Evolutionary conservation across 2,329 filamentous ascomycete genomes (phyloP).

Genomic region (Penicillium sp.): DNA sequence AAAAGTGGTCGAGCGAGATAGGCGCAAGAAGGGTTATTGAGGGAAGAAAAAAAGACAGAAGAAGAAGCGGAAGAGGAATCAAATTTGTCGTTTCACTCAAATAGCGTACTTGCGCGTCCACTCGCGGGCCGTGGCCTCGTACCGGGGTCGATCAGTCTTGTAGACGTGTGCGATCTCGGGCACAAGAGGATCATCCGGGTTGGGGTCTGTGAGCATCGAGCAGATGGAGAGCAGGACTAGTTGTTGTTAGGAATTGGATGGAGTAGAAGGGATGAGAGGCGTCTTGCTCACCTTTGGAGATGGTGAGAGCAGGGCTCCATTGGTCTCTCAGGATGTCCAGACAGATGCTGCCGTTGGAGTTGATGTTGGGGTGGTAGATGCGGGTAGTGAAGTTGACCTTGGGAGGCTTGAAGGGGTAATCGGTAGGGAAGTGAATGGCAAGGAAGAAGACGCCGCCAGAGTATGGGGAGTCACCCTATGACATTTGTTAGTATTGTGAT

Average conservation of each 20-base stretch:
- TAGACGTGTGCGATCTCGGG: conserved; percentile 99
- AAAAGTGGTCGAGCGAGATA: conserved; percentile 8
- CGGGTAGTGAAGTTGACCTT: conserved; percentile 99
- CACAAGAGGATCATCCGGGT: conserved; percentile 97
- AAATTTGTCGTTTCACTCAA: conserved; percentile 47
- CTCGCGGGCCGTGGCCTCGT: conserved; percentile 93
- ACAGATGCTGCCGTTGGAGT: conserved; percentile 99
- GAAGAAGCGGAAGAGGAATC: conserved; percentile 27
- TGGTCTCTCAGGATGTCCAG: conserved; percentile 97
- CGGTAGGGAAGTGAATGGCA: conserved; percentile 97
- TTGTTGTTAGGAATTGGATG: conserved; percentile 10
- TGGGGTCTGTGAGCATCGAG: conserved; percentile 99
- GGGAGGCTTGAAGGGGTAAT: conserved; percentile 99
- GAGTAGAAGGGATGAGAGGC: background rate
- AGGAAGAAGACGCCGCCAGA: conserved; percentile 98
- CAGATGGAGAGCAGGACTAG: conserved; percentile 95
- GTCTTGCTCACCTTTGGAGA: conserved; percentile 79
- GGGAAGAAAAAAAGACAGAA: conserved; percentile 8
- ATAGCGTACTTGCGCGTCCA: conserved; percentile 99
- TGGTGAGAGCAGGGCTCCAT: conserved; percentile 97
- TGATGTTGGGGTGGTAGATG: conserved; percentile 99
- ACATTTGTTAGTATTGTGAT: conserved; percentile 34
- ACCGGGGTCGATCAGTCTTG: conserved; percentile 95
- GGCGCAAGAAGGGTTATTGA: conserved; percentile 6
- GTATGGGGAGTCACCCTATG: conserved; percentile 89